Evolutionary conservation across 129 eudicot genomes (phyloP).

Genomic region (Tagetes patula): DNA sequence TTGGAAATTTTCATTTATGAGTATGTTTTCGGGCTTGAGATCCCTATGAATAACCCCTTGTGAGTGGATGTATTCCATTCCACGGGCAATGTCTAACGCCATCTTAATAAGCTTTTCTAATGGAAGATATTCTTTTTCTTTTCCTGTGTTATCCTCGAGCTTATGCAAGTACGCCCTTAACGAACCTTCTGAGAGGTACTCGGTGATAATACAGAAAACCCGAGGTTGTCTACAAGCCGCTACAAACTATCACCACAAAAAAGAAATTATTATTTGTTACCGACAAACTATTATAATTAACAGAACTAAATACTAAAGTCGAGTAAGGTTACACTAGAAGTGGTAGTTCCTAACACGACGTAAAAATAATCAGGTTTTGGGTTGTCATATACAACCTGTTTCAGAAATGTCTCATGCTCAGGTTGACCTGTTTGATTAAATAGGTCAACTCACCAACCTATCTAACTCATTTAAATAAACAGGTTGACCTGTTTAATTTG

Average conservation of each 20-base stretch:
- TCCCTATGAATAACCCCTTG: conserved; percentile 91
- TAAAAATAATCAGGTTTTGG: not conserved
- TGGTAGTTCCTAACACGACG: not conserved
- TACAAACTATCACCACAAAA: conserved; percentile 50
- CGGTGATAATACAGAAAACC: conserved; percentile 75
- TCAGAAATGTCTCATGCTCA: not conserved
- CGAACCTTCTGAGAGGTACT: conserved; percentile 89
- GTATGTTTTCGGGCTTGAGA: conserved; percentile 87
- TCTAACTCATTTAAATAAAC: not conserved
- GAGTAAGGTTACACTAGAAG: not conserved
- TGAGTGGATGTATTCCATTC: conserved; percentile 89
- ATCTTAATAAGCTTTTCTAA: conserved; percentile 48
- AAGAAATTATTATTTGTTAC: not conserved
- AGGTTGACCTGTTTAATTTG: not conserved
- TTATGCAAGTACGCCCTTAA: conserved; percentile 84
- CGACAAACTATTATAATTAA: not conserved
- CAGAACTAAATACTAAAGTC: not conserved
- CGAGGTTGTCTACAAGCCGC: conserved; percentile 82
- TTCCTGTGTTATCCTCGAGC: conserved; percentile 58
- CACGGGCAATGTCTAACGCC: conserved; percentile 85
- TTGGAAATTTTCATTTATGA: conserved; percentile 59
- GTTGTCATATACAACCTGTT: not conserved
- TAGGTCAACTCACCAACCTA: not conserved
- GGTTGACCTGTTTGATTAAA: not conserved
- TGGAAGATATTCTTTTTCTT: conserved; percentile 51